Evolutionary conservation across 768 basidiomycete species (phyloP).

Genomic region (Tephrocybe sp.): DNA sequence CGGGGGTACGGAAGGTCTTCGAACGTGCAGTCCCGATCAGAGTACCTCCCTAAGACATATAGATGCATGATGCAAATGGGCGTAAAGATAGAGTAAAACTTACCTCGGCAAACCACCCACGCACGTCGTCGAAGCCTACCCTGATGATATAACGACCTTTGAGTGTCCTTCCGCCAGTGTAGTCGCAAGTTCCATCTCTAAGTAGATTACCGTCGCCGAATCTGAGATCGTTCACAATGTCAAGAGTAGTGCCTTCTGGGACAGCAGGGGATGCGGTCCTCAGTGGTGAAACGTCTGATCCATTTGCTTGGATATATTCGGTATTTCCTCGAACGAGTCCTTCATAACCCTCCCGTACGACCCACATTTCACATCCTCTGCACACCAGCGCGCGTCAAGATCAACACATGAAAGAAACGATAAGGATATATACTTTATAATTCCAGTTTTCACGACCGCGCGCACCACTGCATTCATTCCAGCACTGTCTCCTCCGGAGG

Average conservation of each 20-base stretch:
- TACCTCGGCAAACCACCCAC: conserved; percentile 91
- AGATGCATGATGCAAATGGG: background rate
- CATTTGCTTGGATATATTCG: conserved; percentile 25
- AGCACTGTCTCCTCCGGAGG: conserved; percentile 95
- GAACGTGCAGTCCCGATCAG: conserved; percentile 93
- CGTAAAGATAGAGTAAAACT: conserved; percentile 18
- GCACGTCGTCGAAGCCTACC: conserved; percentile 97
- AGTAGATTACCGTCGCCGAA: conserved; percentile 80
- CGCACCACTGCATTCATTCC: conserved; percentile 97
- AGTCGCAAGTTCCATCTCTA: conserved; percentile 80
- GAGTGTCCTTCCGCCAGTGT: conserved; percentile 63
- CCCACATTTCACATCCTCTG: conserved; percentile 94
- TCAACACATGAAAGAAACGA: background rate
- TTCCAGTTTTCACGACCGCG: conserved; percentile 88
- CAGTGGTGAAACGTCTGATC: conserved; percentile 12
- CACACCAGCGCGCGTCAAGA: conserved; percentile 1
- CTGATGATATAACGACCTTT: conserved; percentile 92
- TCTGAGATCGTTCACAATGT: conserved; percentile 69
- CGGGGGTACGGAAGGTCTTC: conserved; percentile 75
- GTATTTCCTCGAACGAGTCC: conserved; percentile 93
- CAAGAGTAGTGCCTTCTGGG: conserved; percentile 9
- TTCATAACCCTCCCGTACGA: conserved; percentile 98
- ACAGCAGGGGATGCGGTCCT: conserved; percentile 10
- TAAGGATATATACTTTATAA: conserved; percentile 65
- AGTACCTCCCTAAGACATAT: conserved; percentile 72